These are phyloP conservation scores for Backusella liffmaniae DNA, from an alignment of 192 early-diverging fungal species.

Conservation along the genomic window DNA sequence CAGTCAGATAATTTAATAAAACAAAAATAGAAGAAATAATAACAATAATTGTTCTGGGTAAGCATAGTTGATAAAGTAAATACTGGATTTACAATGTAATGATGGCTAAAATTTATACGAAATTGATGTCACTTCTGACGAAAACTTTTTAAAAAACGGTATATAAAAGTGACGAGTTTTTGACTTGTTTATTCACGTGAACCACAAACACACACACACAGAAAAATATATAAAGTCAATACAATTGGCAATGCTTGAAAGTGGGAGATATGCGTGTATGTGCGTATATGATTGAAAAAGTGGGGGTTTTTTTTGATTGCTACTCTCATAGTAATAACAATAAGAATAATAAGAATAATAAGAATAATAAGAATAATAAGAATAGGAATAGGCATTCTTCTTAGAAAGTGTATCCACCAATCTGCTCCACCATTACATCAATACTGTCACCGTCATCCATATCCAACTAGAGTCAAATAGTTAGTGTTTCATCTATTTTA, in stretches of 20 bases:
- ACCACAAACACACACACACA: neutral
- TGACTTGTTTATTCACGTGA: neutral
- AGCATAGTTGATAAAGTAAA: no score
- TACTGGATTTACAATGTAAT: no score
- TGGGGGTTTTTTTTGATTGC: neutral
- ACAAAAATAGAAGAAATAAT: no score
- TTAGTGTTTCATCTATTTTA: neutral
- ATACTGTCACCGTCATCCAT: constrained; percentile 97
- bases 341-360: no score
- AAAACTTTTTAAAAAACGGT: no score
- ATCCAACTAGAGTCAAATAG: constrained; percentile 59
- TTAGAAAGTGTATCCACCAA: constrained; percentile 61
- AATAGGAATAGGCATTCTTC: neutral
- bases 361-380: no score
- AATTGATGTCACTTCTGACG: no score
- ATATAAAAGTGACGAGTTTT: neutral
- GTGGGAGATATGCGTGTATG: neutral
- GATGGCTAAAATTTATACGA: no score
- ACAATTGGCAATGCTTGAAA: neutral
- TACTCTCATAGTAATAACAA: no score
- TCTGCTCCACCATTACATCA: constrained; percentile 92
- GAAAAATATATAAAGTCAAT: neutral
- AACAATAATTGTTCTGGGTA: no score
- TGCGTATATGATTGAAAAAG: neutral
- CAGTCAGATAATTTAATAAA: no score